phyloP scores from a whole-genome alignment of 768 basidiomycete species.

The Xerocomus brunneocitrinus region DNA sequence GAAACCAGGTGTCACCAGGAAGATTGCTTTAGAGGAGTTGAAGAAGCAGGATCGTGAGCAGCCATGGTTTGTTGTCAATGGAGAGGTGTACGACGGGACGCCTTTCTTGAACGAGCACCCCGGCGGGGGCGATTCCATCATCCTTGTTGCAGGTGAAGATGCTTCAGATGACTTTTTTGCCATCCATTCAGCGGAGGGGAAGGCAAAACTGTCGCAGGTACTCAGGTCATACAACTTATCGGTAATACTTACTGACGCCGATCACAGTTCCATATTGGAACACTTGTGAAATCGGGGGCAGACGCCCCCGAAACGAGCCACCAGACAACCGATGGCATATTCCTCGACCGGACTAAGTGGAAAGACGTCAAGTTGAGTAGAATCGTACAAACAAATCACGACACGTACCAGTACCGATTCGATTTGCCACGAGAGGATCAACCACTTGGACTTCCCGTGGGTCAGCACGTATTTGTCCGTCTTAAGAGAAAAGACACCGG shows the following conservation, averaged over 20 bases:
- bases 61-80: constrained; percentile 52
- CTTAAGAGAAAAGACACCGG: constrained; percentile 37
- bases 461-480: constrained; percentile 56
- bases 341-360: constrained; percentile 48
- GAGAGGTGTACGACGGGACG: constrained; percentile 53
- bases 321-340: constrained; percentile 16
- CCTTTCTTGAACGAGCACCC: constrained; percentile 53
- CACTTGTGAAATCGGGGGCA: constrained; percentile 26
- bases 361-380: constrained; percentile 38
- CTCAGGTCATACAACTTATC: not conserved
- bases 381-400: constrained; percentile 41
- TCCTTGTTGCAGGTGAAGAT: constrained; percentile 53
- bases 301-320: not conserved
- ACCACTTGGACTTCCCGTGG: constrained; percentile 50
- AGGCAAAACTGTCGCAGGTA: constrained; percentile 40
- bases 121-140: constrained; percentile 53
- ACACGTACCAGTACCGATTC: constrained; percentile 50
- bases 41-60: constrained; percentile 32
- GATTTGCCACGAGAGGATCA: constrained; percentile 38
- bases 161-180: constrained; percentile 62
- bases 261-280: constrained; percentile 45
- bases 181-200: constrained; percentile 54
- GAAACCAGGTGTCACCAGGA: constrained; percentile 40
- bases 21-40: constrained; percentile 43
- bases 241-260: constrained; percentile 5